Evolutionary conservation across 2,329 filamentous ascomycete species (phyloP).

Genomic region (Cercospora sesami): DNA sequence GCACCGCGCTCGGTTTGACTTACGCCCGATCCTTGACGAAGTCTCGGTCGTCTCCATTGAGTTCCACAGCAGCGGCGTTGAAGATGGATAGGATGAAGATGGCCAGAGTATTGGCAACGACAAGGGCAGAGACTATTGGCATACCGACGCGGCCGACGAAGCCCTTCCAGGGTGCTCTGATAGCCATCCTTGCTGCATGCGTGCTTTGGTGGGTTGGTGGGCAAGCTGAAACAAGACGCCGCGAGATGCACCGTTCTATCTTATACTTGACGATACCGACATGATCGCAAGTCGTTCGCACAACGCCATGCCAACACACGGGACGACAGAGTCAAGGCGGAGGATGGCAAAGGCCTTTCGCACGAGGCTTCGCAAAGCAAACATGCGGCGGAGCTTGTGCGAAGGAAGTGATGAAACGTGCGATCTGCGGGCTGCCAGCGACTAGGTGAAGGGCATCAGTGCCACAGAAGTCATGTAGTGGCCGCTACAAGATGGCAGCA

Average conservation of each 20-base stretch:
- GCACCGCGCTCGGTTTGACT: constrained; percentile 2
- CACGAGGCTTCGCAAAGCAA: constrained; percentile 9
- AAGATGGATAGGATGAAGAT: constrained; percentile 19
- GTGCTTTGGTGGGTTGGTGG: neutral
- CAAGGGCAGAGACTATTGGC: constrained; percentile 18
- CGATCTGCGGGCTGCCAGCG: constrained; percentile 3
- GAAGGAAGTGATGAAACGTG: neutral
- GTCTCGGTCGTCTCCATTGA: constrained; percentile 2
- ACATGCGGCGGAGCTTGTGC: neutral
- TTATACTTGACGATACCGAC: neutral
- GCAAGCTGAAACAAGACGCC: neutral
- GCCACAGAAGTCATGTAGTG: neutral
- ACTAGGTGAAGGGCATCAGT: constrained; percentile 6
- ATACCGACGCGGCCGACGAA: constrained; percentile 20
- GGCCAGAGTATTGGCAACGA: constrained; percentile 21
- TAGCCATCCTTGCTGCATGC: constrained; percentile 19
- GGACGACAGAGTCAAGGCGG: neutral
- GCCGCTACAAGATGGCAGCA: neutral
- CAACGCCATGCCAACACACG: neutral
- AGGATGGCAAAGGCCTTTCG: neutral
- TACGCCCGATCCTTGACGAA: constrained; percentile 16
- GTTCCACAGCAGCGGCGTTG: constrained; percentile 21
- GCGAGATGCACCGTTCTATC: neutral
- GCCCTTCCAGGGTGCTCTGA: constrained; percentile 28
- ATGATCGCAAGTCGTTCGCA: neutral